Conservation (phyloP, 768 basidiomycete genomes). For the Panus rudis region DNA sequence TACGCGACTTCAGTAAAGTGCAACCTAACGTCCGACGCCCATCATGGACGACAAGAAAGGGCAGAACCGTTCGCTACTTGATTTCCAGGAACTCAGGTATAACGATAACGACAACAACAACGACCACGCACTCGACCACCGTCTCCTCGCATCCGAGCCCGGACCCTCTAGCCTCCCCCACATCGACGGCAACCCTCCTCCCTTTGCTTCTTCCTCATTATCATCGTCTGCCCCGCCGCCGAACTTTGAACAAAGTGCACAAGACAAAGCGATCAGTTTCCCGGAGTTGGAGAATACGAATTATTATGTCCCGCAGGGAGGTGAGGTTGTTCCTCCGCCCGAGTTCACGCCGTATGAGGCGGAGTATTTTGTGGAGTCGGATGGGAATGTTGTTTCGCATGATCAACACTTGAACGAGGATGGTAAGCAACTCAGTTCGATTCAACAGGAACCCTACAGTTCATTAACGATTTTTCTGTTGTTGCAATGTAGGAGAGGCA, state of each 20-base stretch:
- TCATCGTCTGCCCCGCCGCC: constrained; percentile 1
- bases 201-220: background rate
- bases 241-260: constrained; percentile 4
- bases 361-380: constrained; percentile 41
- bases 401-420: constrained; percentile 64
- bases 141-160: background rate
- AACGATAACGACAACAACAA: too few relatives aligned
- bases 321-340: constrained; percentile 50
- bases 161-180: background rate
- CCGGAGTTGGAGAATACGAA: background rate
- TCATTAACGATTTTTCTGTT: background rate
- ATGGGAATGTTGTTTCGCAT: constrained; percentile 58
- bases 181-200: too few relatives aligned
- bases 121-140: too few relatives aligned
- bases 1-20: too few relatives aligned
- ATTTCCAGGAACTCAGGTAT: too few relatives aligned
- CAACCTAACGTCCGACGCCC: too few relatives aligned
- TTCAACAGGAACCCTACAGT: background rate
- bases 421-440: constrained; percentile 28
- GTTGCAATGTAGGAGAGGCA: constrained; percentile 45
- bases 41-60: too few relatives aligned
- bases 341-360: constrained; percentile 58
- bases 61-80: too few relatives aligned
- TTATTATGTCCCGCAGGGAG: constrained; percentile 18
- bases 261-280: background rate